Conservation (phyloP, 139 green algal genomes). For the Klebsormidium nitens region DNA sequence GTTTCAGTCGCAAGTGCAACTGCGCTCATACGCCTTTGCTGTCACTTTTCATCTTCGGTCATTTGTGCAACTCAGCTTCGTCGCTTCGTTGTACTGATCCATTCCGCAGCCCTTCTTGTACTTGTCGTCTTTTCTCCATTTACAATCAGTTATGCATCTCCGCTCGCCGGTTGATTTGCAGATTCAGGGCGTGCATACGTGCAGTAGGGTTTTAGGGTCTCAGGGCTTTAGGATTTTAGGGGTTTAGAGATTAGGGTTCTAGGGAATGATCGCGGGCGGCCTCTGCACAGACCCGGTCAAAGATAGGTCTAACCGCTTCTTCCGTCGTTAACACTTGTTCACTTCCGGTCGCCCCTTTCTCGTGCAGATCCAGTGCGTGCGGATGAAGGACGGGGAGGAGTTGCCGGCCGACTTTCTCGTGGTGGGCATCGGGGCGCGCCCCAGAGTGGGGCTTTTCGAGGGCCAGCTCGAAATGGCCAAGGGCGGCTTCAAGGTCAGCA, state of each 20-base stretch:
- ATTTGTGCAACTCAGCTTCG: not conserved
- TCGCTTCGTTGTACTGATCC: not conserved
- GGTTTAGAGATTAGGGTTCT: too few species aligned
- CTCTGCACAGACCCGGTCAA: too few species aligned
- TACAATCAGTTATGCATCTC: too few species aligned
- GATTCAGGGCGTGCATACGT: too few species aligned
- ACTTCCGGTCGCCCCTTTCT: not conserved
- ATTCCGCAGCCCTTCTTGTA: too few species aligned
- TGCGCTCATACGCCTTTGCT: not conserved
- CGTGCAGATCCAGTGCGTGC: slow-evolving; percentile 52
- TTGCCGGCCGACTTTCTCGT: slow-evolving; percentile 66
- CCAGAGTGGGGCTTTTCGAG: slow-evolving; percentile 65
- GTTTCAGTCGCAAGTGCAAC: not conserved
- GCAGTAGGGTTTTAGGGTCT: too few species aligned
- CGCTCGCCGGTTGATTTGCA: too few species aligned
- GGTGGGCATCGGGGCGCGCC: slow-evolving; percentile 71
- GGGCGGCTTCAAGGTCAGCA: slow-evolving; percentile 78
- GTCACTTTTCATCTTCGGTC: not conserved
- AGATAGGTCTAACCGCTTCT: not conserved
- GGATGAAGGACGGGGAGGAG: slow-evolving; percentile 53
- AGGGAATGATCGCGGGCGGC: too few species aligned
- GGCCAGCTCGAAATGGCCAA: slow-evolving; percentile 51
- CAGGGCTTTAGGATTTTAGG: too few species aligned
- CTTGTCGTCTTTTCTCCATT: too few species aligned
- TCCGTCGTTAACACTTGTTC: not conserved